These are phyloP conservation scores for Phytophthora capsici DNA, from an alignment of 352 stramenopile genomes.

Conservation along the genomic window DNA sequence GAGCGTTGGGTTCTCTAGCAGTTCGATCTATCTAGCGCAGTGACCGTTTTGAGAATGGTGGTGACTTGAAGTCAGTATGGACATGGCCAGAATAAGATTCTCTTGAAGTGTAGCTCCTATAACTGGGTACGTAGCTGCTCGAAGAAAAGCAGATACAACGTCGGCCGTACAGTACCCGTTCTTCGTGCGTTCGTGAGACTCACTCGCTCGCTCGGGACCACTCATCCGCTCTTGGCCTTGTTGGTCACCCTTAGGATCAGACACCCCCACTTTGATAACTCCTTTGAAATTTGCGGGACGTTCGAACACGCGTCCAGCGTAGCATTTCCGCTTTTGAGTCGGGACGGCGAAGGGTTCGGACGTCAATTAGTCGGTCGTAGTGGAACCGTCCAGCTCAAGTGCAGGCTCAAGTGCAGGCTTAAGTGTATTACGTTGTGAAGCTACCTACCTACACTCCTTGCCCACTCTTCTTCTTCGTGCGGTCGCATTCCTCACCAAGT, in stretches of 20 bases:
- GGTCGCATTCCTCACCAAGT: conserved; percentile 3
- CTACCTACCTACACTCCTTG: too few relatives aligned
- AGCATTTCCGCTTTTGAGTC: conserved; percentile 19
- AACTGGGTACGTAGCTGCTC: background rate
- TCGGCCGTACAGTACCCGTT: conserved; percentile 18
- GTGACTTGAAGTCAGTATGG: background rate
- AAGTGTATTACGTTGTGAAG: conserved; percentile 12
- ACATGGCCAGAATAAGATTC: conserved; percentile 10
- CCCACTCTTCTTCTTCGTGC: conserved; percentile 10
- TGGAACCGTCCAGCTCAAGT: conserved; percentile 1
- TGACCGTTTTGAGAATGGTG: background rate
- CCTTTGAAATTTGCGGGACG: conserved; percentile 1
- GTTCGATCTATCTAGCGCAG: conserved; percentile 1
- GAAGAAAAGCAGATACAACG: background rate
- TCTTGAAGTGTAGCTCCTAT: conserved; percentile 3
- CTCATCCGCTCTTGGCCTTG: conserved; percentile 20
- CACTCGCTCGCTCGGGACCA: conserved; percentile 16
- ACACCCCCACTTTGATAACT: conserved; percentile 1
- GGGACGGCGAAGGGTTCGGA: conserved; percentile 1
- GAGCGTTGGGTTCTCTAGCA: background rate
- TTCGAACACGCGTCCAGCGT: conserved; percentile 10
- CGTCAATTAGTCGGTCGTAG: background rate
- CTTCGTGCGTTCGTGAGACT: conserved; percentile 8
- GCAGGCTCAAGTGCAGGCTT: background rate
- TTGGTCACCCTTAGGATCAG: conserved; percentile 22